Base-by-base conservation (phyloP, 495 filamentous ascomycete genomes). In the Hypomontagnella monticulosa region DNA sequence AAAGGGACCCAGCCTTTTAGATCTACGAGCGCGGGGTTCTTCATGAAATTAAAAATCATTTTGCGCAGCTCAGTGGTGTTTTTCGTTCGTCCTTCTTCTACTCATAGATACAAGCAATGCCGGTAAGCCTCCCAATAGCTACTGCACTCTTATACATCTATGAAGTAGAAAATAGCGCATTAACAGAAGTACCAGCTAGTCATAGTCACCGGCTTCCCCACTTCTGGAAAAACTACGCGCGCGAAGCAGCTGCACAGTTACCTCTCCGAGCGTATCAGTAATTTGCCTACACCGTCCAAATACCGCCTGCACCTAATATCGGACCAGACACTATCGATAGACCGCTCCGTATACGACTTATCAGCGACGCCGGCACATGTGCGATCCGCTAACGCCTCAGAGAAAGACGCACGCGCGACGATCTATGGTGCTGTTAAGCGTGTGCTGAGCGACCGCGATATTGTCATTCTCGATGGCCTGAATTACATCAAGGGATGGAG, bases 401-500 rank as follows among this genome's bases (percentile, higher is more conserved):
- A 99, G 76, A 99, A 99, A 75, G 90, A 96, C 74, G 92, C 93
- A 1, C 88, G 95, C n/a, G 94, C 93, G 2, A 84, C 91, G 10
- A 84, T 90, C 32, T 95, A 91, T 73, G 91, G 88, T 23, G 91
- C 93, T 40, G 87, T 96, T 27, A 97, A 97, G 80, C 86, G 95
- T 36, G 83, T 84, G 36, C 83, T 99, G 23, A 85, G 85, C 15
- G 84, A 85, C 23, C 88, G 93, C 66, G 91, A 90, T 67, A 88
- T 99, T 59, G 93, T 98, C 57, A 87, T 99, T 43, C 84, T 93
- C 5, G 93, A 97, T 76, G 90, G 90, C 5, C 84, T 93, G 72
- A 97, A 98, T 72, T 98, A 98, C 78, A 99, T 99, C 78, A 99
- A 99, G 76, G 95, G 95, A 18, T 97, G 91, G 82, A 83, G 95